A percentile compares a stretch with the other conserved stretches of the same genome.
phyloP scores from a whole-genome alignment of 2,329 filamentous ascomycete genomes.

The Neophaeococcomyces mojaviensis region DNA sequence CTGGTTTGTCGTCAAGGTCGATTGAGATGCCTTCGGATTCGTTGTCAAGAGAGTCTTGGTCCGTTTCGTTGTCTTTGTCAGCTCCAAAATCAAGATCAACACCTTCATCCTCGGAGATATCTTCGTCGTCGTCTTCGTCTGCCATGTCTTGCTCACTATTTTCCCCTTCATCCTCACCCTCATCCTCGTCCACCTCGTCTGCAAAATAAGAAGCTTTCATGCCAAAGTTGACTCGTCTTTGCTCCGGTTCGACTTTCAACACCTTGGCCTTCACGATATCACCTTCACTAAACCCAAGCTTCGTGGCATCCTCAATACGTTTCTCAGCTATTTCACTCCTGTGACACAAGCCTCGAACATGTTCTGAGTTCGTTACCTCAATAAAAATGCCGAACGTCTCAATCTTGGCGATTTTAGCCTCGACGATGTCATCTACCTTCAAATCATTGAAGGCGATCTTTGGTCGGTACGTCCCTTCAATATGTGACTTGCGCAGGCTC shows the following conservation, averaged over 20 bases:
- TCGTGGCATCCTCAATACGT: conserved; percentile 72
- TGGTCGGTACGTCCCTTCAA: conserved; percentile 71
- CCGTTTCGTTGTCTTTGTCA: conserved; percentile 42
- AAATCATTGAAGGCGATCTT: conserved; percentile 70
- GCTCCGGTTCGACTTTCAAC: conserved; percentile 65
- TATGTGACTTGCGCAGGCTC: conserved; percentile 75
- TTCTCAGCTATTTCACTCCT: conserved; percentile 85
- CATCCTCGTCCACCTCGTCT: conserved; percentile 48
- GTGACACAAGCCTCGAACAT: conserved; percentile 90
- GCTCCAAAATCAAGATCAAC: conserved; percentile 26
- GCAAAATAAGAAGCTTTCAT: conserved; percentile 89
- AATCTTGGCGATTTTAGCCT: conserved; percentile 85
- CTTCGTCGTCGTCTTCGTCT: conserved; percentile 30
- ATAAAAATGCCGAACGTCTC: conserved; percentile 95
- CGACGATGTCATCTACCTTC: conserved; percentile 70
- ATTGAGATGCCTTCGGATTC: conserved; percentile 25
- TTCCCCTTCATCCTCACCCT: not conserved
- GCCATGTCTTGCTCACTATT: not conserved
- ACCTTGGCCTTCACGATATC: conserved; percentile 91
- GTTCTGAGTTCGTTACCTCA: conserved; percentile 74
- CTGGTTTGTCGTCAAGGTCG: conserved; percentile 33
- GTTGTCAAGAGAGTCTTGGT: conserved; percentile 30
- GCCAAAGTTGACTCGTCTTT: conserved; percentile 77
- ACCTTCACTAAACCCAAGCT: conserved; percentile 72
- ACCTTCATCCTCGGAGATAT: conserved; percentile 29